Percentiles rank a stretch among this genome's conserved stretches.
Conservation (phyloP, 805 yeast species). For the Yamadazyma ubonensis region DNA sequence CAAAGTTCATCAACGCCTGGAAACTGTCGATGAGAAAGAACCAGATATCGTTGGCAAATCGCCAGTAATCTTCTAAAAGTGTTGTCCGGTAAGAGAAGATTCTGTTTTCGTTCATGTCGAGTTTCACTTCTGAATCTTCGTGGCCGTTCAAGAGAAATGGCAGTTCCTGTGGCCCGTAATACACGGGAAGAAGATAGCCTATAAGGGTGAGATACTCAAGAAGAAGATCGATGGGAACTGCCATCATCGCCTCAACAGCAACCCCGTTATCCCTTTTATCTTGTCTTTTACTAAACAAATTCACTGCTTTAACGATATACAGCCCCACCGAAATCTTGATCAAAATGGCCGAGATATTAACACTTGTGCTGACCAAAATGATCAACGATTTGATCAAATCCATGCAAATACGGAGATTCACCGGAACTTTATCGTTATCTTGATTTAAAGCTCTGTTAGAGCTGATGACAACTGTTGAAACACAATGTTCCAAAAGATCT, state of each 20-base stretch:
- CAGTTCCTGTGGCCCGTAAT: conserved; percentile 27
- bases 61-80: conserved; percentile 21
- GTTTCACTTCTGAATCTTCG: conserved; percentile 23
- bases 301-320: conserved; percentile 47
- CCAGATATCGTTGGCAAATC: conserved; percentile 48
- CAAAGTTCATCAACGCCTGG: conserved; percentile 69
- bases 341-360: conserved; percentile 45
- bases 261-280: conserved; percentile 24
- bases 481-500: conserved; percentile 23
- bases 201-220: conserved; percentile 54
- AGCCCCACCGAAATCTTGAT: conserved; percentile 49
- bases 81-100: conserved; percentile 27
- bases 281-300: too few species aligned
- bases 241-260: conserved; percentile 70
- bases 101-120: conserved; percentile 30
- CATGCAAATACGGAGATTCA: conserved; percentile 39
- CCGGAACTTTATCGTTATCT: conserved; percentile 19
- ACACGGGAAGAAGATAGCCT: conserved; percentile 56
- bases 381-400: conserved; percentile 44
- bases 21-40: conserved; percentile 60
- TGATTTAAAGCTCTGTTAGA: conserved; percentile 22
- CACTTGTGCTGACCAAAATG: conserved; percentile 42
- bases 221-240: conserved; percentile 67
- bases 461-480: conserved; percentile 23
- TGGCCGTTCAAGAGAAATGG: conserved; percentile 27